A percentile compares a stretch with the other conserved stretches of the same genome.
phyloP scores from a whole-genome alignment of 2,329 filamentous ascomycete species.

The Endoconidiophora polonica region DNA sequence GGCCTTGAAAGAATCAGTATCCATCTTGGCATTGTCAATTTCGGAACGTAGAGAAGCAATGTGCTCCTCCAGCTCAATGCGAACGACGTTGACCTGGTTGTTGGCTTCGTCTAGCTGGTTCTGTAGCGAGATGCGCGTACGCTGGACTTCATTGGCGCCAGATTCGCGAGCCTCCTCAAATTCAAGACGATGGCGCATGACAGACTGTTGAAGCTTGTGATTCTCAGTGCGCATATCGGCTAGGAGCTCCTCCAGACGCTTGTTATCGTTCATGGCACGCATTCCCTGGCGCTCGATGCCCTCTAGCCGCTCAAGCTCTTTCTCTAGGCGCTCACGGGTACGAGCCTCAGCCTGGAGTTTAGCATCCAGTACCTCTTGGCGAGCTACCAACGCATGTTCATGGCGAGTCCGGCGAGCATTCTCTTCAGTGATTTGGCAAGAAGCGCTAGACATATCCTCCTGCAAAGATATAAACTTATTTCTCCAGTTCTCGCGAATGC shows the following conservation, averaged over 20 bases:
- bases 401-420: slow-evolving; percentile 63
- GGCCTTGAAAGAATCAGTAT: slow-evolving; percentile 64
- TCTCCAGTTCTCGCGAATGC: slow-evolving; percentile 69
- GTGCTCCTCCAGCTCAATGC: slow-evolving; percentile 68
- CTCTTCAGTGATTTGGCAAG: slow-evolving; percentile 66
- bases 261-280: slow-evolving; percentile 44
- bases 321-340: slow-evolving; percentile 49
- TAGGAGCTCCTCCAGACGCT: slow-evolving; percentile 39
- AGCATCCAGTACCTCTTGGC: slow-evolving; percentile 64
- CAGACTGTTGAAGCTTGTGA: slow-evolving; percentile 52
- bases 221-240: slow-evolving; percentile 48
- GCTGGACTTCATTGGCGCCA: slow-evolving; percentile 63
- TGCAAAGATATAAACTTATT: slow-evolving; percentile 73
- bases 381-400: slow-evolving; percentile 61
- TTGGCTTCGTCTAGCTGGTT: slow-evolving; percentile 70
- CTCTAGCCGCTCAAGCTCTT: slow-evolving; percentile 50
- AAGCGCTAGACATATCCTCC: slow-evolving; percentile 66
- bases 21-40: slow-evolving; percentile 60
- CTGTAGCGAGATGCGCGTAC: slow-evolving; percentile 62
- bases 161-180: slow-evolving; percentile 70
- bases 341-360: slow-evolving; percentile 59
- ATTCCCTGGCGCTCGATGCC: slow-evolving; percentile 47
- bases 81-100: slow-evolving; percentile 68
- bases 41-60: slow-evolving; percentile 55
- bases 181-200: slow-evolving; percentile 59